Percentiles rank a stretch among this genome's conserved stretches.
phyloP scores from a whole-genome alignment of 2,329 filamentous ascomycete genomes.

The Xylariales sp. region DNA sequence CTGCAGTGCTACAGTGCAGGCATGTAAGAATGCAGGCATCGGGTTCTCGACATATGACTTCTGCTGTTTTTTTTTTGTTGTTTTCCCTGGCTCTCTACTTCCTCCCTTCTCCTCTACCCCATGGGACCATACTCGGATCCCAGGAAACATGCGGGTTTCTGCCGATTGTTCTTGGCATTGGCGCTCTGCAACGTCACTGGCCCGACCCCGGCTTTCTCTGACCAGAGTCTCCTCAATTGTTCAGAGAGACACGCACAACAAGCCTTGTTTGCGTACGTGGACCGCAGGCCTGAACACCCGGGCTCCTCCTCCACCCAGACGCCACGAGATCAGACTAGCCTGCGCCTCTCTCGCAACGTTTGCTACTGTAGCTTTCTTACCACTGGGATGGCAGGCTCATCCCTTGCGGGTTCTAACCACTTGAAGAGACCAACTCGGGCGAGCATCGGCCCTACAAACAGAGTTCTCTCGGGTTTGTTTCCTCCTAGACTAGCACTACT shows the following conservation, averaged over 20 bases:
- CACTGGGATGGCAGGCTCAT: too few relatives aligned
- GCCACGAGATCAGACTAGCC: background rate
- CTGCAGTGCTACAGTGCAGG: constrained; percentile 5
- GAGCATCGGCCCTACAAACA: too few relatives aligned
- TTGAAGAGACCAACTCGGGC: too few relatives aligned
- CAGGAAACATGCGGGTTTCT: constrained; percentile 1
- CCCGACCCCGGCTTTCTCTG: constrained; percentile 1
- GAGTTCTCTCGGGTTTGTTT: too few relatives aligned
- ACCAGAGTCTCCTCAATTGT: constrained; percentile 1
- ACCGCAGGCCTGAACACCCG: background rate
- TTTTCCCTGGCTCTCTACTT: background rate
- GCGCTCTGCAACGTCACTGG: constrained; percentile 1
- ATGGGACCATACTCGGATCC: too few relatives aligned
- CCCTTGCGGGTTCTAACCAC: too few relatives aligned
- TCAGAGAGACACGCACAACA: too few relatives aligned
- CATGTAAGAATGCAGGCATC: constrained; percentile 1
- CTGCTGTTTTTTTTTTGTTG: background rate
- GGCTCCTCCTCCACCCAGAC: background rate
- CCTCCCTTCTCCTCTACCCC: too few relatives aligned
- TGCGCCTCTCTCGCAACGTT: background rate
- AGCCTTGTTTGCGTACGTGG: background rate
- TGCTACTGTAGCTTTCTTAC: too few relatives aligned
- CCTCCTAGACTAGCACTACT: too few relatives aligned
- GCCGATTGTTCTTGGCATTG: background rate
- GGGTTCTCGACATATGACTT: constrained; percentile 1